Conservation (phyloP, 2,329 filamentous ascomycete species). For the Torrubiellomyces zombiae region DNA sequence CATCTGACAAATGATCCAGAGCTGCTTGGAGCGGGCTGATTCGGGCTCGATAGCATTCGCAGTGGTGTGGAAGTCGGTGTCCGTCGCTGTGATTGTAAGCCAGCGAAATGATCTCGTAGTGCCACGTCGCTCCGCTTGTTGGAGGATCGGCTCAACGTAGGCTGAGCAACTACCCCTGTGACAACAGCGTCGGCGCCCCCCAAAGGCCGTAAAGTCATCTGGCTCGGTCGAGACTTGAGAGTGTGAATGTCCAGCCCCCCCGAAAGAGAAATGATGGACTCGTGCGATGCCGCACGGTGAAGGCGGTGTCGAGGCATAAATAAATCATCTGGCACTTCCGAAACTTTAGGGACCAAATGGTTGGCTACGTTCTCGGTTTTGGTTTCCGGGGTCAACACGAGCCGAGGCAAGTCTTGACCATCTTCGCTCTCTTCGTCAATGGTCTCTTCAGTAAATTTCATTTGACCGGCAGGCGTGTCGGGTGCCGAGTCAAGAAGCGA, state of each 20-base stretch:
- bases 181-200: constrained; percentile 39
- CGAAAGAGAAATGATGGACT: constrained; percentile 74
- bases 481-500: constrained; percentile 16
- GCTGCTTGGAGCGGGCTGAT: constrained; percentile 8
- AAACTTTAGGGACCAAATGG: too few relatives aligned
- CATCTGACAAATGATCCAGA: constrained; percentile 22
- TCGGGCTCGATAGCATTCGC: constrained; percentile 11
- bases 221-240: constrained; percentile 56
- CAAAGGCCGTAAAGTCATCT: constrained; percentile 43
- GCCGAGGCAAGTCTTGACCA: constrained; percentile 7
- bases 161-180: constrained; percentile 41
- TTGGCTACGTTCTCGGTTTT: constrained; percentile 11
- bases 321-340: too few relatives aligned
- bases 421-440: constrained; percentile 24
- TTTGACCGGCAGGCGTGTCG: constrained; percentile 9
- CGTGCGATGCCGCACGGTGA: constrained; percentile 59
- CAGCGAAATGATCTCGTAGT: constrained; percentile 38
- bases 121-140: constrained; percentile 35
- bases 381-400: constrained; percentile 9
- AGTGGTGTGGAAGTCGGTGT: constrained; percentile 16
- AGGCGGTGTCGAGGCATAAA: constrained; percentile 27
- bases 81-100: constrained; percentile 17
- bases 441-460: constrained; percentile 11
- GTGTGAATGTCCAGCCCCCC: constrained; percentile 87
- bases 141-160: constrained; percentile 32